A percentile compares a stretch with the other conserved stretches of the same genome.
phyloP scores from a whole-genome alignment of 2,329 filamentous ascomycete genomes.

The Macrophomina phaseolina region DNA sequence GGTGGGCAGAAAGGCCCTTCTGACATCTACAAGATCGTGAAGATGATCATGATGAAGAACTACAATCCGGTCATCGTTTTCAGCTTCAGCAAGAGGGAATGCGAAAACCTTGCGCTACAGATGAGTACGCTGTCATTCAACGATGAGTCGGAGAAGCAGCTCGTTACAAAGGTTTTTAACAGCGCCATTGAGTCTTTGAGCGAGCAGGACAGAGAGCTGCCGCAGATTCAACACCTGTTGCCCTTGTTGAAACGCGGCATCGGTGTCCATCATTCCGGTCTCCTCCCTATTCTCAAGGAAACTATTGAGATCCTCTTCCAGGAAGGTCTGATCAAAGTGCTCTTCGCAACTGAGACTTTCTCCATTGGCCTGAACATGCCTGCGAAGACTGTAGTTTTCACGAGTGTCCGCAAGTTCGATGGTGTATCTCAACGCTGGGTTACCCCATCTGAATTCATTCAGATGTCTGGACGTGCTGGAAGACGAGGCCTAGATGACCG shows the following conservation, averaged over 20 bases:
- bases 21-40: constrained; percentile 97
- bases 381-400: constrained; percentile 99
- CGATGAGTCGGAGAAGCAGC: constrained; percentile 90
- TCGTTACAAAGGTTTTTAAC: constrained; percentile 92
- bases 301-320: constrained; percentile 99
- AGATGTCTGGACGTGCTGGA: constrained; percentile 97
- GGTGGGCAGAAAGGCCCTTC: constrained; percentile 71
- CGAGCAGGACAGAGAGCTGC: constrained; percentile 85
- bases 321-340: constrained; percentile 94
- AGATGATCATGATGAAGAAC: constrained; percentile 98
- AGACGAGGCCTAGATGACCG: constrained; percentile 96
- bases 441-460: constrained; percentile 94
- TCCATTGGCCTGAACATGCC: constrained; percentile 99
- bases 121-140: constrained; percentile 92
- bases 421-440: constrained; percentile 80
- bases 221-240: constrained; percentile 89
- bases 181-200: constrained; percentile 92
- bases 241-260: constrained; percentile 90
- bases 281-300: constrained; percentile 95
- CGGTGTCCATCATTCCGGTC: constrained; percentile 94
- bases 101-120: constrained; percentile 85
- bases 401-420: constrained; percentile 93
- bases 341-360: constrained; percentile 98
- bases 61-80: constrained; percentile 99
- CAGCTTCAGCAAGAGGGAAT: constrained; percentile 98